These are phyloP conservation scores for Tetradesmus obliquus DNA, from an alignment of 139 green algal genomes.

Conservation along the genomic window DNA sequence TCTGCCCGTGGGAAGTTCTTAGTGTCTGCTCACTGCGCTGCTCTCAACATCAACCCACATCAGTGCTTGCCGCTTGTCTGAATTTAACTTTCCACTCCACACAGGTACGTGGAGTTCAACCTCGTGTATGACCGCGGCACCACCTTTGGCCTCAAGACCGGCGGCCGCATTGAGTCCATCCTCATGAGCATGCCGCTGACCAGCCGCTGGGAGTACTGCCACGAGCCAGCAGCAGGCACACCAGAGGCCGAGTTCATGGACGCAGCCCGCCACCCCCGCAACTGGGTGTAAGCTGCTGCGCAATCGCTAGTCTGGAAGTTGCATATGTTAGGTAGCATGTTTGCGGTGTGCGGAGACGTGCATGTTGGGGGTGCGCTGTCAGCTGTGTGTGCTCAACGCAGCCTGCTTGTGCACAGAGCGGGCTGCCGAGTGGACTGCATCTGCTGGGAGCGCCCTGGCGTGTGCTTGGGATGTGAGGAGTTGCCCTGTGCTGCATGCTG, in stretches of 20 bases:
- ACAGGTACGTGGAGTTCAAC: slow-evolving; percentile 99
- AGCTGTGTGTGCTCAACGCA: neutral
- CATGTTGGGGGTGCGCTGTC: no score
- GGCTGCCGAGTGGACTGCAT: neutral
- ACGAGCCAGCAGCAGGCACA: slow-evolving; percentile 72
- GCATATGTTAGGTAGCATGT: no score
- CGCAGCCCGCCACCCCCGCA: slow-evolving; percentile 80
- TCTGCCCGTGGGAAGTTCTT: no score
- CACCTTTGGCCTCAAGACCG: slow-evolving; percentile 99
- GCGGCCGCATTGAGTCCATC: slow-evolving; percentile 97
- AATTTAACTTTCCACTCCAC: no score
- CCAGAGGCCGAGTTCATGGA: slow-evolving; percentile 92
- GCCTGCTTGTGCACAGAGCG: neutral
- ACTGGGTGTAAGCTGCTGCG: slow-evolving; percentile 76
- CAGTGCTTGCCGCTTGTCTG: no score
- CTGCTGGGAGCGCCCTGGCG: neutral
- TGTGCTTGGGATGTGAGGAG: neutral
- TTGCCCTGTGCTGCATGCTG: neutral
- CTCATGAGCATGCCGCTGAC: slow-evolving; percentile 91
- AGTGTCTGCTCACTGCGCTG: no score
- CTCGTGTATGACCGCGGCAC: slow-evolving; percentile 97
- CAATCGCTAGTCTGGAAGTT: no score
- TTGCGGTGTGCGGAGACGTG: no score
- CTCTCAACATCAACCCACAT: no score
- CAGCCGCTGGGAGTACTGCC: slow-evolving; percentile 91